Evolutionary conservation across 192 early-diverging fungal species (phyloP).

Genomic region (Rhizophagus sp.): DNA sequence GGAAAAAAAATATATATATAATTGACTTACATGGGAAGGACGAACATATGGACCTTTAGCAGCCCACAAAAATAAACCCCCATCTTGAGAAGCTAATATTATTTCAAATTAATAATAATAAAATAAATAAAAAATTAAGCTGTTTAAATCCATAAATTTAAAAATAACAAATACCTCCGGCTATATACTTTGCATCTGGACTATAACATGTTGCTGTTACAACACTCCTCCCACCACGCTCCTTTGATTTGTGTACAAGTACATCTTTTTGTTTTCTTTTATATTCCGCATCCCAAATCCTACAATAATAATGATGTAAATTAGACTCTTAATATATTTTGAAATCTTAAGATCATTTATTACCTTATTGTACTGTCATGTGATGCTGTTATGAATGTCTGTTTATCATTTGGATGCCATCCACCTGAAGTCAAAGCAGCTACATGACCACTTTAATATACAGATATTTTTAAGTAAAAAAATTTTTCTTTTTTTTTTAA

Average conservation of each 20-base stretch:
- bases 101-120: constrained; percentile 3
- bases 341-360: not conserved
- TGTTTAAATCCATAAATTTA: not conserved
- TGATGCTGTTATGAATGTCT: constrained; percentile 74
- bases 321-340: constrained; percentile 2
- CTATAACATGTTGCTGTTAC: constrained; percentile 75
- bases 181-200: constrained; percentile 68
- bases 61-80: constrained; percentile 77
- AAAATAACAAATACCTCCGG: constrained; percentile 46
- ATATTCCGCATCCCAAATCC: constrained; percentile 82
- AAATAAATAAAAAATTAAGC: not conserved
- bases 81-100: constrained; percentile 66
- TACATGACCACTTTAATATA: constrained; percentile 70
- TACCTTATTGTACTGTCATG: constrained; percentile 79
- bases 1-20: not conserved
- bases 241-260: constrained; percentile 73
- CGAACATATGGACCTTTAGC: constrained; percentile 61
- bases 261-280: constrained; percentile 73
- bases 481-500: no score
- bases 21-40: constrained; percentile 59
- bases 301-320: constrained; percentile 6
- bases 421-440: constrained; percentile 71
- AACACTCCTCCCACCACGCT: constrained; percentile 65
- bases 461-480: not conserved
- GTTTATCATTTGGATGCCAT: constrained; percentile 76